phyloP scores from a whole-genome alignment of 2,329 filamentous ascomycete species.

The Aplosporella prunicola region DNA sequence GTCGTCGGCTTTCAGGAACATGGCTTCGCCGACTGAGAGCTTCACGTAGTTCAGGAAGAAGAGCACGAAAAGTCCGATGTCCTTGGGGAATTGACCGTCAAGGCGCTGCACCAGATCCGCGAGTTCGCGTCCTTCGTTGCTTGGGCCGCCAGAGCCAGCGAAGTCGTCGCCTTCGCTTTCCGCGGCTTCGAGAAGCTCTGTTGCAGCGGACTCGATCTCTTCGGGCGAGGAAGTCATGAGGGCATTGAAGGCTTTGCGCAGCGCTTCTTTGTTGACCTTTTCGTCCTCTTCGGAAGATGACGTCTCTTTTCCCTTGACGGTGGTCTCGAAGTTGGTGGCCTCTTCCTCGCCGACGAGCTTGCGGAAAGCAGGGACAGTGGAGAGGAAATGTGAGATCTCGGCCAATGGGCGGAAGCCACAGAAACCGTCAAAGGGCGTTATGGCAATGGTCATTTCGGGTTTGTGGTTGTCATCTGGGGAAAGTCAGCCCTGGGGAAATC shows the following conservation, averaged over 20 bases:
- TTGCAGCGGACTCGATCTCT: constrained; percentile 51
- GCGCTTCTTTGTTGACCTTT: constrained; percentile 60
- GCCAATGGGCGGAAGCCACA: constrained; percentile 85
- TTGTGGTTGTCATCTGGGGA: constrained; percentile 86
- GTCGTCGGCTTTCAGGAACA: constrained; percentile 93
- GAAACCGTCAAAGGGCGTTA: constrained; percentile 90
- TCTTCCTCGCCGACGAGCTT: constrained; percentile 40
- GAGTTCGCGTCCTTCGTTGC: constrained; percentile 57
- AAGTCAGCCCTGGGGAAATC: too few species aligned
- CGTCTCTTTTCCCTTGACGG: constrained; percentile 44
- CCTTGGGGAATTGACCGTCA: constrained; percentile 73
- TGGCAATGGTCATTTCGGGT: constrained; percentile 97
- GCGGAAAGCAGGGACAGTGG: constrained; percentile 47
- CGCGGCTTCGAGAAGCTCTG: constrained; percentile 62
- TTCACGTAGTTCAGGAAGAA: constrained; percentile 97
- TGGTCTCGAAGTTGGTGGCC: constrained; percentile 36
- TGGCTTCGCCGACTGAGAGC: constrained; percentile 78
- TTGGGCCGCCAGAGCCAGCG: constrained; percentile 50
- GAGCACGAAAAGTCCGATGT: constrained; percentile 87
- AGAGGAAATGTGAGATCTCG: constrained; percentile 80
- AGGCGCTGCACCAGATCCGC: constrained; percentile 68
- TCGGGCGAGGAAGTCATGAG: constrained; percentile 71
- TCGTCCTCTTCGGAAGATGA: constrained; percentile 36
- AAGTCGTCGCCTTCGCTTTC: constrained; percentile 57
- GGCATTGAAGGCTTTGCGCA: constrained; percentile 65